These are phyloP conservation scores for Pseudozyma flocculosa DNA, from an alignment of 1,284 basidiomycete species.

Conservation along the genomic window DNA sequence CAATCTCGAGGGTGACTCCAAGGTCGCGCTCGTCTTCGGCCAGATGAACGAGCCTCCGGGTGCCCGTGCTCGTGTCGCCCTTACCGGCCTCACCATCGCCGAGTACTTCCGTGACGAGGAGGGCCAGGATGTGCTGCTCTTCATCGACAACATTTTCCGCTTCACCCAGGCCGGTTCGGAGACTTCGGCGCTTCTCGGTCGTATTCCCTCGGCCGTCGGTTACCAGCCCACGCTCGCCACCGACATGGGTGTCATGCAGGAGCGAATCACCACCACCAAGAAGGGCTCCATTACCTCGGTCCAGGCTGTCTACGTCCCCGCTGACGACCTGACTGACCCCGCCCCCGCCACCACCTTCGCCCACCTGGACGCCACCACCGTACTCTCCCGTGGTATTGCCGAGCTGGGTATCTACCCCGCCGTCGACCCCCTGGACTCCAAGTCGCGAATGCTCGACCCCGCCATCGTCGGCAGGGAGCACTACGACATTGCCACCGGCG, in stretches of 20 bases:
- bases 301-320: constrained; percentile 98
- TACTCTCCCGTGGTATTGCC: constrained; percentile 96
- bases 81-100: constrained; percentile 97
- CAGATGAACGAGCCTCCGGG: constrained; percentile 99
- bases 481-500: constrained; percentile 90
- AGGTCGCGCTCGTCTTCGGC: constrained; percentile 99
- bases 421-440: constrained; percentile 98
- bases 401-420: constrained; percentile 99
- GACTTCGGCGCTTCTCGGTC: constrained; percentile 98
- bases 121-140: constrained; percentile 98
- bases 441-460: constrained; percentile 99
- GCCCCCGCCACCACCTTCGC: constrained; percentile 99
- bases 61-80: constrained; percentile 98
- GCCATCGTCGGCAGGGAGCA: constrained; percentile 91
- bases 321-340: constrained; percentile 99
- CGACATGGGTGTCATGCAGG: constrained; percentile 99
- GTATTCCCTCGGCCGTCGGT: constrained; percentile 99
- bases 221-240: constrained; percentile 99
- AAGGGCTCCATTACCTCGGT: constrained; percentile 99
- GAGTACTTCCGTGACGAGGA: constrained; percentile 99
- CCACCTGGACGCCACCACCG: constrained; percentile 98
- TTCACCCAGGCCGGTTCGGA: constrained; percentile 99
- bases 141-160: constrained; percentile 94
- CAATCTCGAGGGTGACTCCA: constrained; percentile 91
- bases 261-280: constrained; percentile 99